phyloP scores from a whole-genome alignment of 1,284 basidiomycete genomes.

The Coniferiporia sulphurascens region DNA sequence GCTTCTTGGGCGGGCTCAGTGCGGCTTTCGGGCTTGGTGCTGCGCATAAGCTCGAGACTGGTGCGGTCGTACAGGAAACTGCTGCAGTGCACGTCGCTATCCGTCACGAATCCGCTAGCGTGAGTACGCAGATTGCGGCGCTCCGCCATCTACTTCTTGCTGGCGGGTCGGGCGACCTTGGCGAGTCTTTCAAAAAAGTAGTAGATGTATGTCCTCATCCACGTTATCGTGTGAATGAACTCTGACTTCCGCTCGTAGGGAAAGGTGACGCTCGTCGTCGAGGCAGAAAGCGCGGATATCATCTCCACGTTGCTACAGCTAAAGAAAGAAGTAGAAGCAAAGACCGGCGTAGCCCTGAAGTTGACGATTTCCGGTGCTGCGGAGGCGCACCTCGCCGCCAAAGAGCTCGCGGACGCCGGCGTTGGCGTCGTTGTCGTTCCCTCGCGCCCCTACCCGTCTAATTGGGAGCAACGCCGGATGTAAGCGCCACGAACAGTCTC shows the following conservation, averaged over 20 bases:
- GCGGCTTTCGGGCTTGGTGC: constrained; percentile 43
- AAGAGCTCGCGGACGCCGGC: constrained; percentile 63
- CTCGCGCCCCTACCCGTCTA: constrained; percentile 51
- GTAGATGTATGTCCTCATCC: constrained; percentile 32
- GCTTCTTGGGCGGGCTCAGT: constrained; percentile 43
- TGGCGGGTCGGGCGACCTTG: constrained; percentile 40
- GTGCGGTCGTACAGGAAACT: constrained; percentile 40
- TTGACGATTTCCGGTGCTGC: constrained; percentile 64
- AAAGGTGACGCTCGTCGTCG: constrained; percentile 50
- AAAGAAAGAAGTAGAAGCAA: constrained; percentile 65
- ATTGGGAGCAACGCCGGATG: constrained; percentile 54
- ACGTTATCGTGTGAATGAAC: not conserved
- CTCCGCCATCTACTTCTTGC: constrained; percentile 60
- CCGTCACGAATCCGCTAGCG: constrained; percentile 31
- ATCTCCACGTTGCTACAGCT: constrained; percentile 75
- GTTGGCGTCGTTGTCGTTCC: constrained; percentile 72
- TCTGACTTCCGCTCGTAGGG: constrained; percentile 36
- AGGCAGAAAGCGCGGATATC: constrained; percentile 61
- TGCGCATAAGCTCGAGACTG: constrained; percentile 32
- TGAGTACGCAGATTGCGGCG: constrained; percentile 14
- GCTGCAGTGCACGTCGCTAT: constrained; percentile 72
- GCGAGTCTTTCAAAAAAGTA: constrained; percentile 51
- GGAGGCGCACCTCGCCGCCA: constrained; percentile 74
- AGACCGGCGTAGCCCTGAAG: constrained; percentile 36
- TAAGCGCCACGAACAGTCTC: constrained; percentile 31